These are phyloP conservation scores for Ophiostoma australiae DNA, from an alignment of 2,329 filamentous ascomycete genomes.

Conservation along the genomic window DNA sequence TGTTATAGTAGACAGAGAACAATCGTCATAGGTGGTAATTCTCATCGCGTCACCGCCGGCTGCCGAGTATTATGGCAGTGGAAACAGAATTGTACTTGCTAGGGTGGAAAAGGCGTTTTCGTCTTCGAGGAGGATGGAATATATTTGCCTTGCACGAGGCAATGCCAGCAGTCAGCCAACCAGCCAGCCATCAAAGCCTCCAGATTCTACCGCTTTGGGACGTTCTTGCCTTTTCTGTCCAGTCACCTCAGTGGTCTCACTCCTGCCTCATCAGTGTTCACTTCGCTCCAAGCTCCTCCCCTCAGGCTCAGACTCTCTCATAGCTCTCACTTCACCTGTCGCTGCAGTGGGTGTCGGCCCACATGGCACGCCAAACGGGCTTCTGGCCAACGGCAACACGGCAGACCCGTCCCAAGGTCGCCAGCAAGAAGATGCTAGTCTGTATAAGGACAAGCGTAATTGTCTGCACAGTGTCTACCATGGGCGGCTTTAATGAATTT, in stretches of 20 bases:
- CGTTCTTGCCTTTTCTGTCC: background rate
- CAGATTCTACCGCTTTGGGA: background rate
- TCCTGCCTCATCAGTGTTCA: background rate
- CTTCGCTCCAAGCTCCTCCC: background rate
- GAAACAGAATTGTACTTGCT: no score
- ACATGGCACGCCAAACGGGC: slow-evolving; percentile 8
- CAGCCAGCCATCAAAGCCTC: background rate
- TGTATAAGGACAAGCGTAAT: background rate
- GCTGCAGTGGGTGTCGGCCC: slow-evolving; percentile 3
- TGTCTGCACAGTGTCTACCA: background rate
- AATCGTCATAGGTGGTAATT: no score
- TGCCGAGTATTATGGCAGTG: background rate
- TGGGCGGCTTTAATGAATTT: background rate
- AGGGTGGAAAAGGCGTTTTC: no score
- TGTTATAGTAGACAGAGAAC: no score
- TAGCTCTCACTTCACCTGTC: slow-evolving; percentile 14
- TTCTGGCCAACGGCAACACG: slow-evolving; percentile 19
- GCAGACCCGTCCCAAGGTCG: slow-evolving; percentile 10
- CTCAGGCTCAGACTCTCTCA: background rate
- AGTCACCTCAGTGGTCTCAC: background rate
- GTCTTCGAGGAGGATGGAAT: no score
- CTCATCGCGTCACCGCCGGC: background rate
- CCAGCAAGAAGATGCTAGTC: background rate
- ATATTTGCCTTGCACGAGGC: background rate
- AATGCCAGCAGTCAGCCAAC: no score